Evolutionary conservation across 768 basidiomycete genomes (phyloP), one percentile per base, ranked within the genome.

Genomic region (Agaricus subrufescens): DNA sequence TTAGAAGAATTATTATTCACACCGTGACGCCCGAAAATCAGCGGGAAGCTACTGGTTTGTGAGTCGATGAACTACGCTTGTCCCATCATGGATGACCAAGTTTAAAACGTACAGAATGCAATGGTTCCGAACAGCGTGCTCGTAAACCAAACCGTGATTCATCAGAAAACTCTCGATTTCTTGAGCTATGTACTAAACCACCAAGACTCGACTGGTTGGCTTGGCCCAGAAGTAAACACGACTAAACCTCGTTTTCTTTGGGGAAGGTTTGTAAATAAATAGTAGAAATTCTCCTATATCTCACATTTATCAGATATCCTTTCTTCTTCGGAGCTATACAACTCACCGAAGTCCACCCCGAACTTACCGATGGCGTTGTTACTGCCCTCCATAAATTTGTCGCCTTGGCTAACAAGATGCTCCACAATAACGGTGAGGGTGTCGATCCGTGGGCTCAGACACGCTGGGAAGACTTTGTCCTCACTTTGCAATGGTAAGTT

Each of bases 11-110:
- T 23, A 19, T 23, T 1, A 25, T 37, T 37, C 19, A 50, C 31
- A 15, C 26, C 5, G 4, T 25, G 38, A 50, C 31, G 2, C 26
- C 15, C 4, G 4, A 27, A 30, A 44, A 3, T 10, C 47, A 82
- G 81, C 80, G 59, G 80, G 80, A 47, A 81, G 79, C 65, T 82
- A 82, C 60, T 81, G 79, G 81, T 82, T 80, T 76, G 80, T 77
- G 58, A 47, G 77, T 75, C 10, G 8, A 30, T 37, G 52, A n/a
- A 19, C 23, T 12, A 26, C 40, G 37, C n/a, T 30, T 10, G 4
- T 26, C 30, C 12, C 14, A 10, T 14, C 10, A 26, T 26, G 27
- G 29, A 26, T 37, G 26, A 42, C 46, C 19, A n/a, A 34, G 34
- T 48, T 34, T 54, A 31, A 59, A 15, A 3, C 12, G 7, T 46